Conservation (phyloP, 2,329 filamentous ascomycete genomes). For the Xylaria sp. region DNA sequence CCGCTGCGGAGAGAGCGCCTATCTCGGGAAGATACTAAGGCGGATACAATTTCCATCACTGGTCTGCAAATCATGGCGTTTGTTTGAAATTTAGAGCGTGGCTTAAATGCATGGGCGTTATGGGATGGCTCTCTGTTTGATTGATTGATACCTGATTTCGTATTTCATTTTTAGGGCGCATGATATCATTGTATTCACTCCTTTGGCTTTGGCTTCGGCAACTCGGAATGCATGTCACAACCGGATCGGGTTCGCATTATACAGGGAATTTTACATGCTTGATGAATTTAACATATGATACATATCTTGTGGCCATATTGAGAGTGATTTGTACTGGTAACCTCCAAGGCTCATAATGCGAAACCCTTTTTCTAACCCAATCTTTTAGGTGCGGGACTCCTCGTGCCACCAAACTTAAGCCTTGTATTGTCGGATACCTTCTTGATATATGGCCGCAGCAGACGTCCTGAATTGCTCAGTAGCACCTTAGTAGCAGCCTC, state of each 20-base stretch:
- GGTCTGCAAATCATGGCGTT: constrained; percentile 42
- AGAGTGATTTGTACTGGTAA: constrained; percentile 16
- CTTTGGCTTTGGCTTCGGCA: constrained; percentile 23
- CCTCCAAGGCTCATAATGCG: constrained; percentile 4
- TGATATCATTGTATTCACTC: constrained; percentile 25
- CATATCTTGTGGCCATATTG: constrained; percentile 35
- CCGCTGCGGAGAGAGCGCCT: constrained; percentile 65
- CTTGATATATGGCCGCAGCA: constrained; percentile 78
- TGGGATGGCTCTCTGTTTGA: constrained; percentile 26
- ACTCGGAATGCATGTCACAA: constrained; percentile 20
- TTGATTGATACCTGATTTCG: constrained; percentile 48
- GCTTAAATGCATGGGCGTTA: constrained; percentile 38
- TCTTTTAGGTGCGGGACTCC: constrained; percentile 85
- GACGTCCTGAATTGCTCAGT: constrained; percentile 83
- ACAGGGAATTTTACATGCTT: constrained; percentile 42
- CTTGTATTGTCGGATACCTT: constrained; percentile 87
- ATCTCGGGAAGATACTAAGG: constrained; percentile 44
- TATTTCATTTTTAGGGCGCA: constrained; percentile 33
- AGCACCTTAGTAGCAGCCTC: constrained; percentile 92
- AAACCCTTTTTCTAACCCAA: constrained; percentile 57
- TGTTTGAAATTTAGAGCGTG: constrained; percentile 20
- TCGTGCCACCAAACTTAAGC: constrained; percentile 94
- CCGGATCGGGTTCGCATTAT: constrained; percentile 39
- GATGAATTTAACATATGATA: constrained; percentile 45
- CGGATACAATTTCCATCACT: constrained; percentile 46